Evolutionary conservation across 208 protist genomes (phyloP).

Genomic region (Trichomonas tenax): DNA sequence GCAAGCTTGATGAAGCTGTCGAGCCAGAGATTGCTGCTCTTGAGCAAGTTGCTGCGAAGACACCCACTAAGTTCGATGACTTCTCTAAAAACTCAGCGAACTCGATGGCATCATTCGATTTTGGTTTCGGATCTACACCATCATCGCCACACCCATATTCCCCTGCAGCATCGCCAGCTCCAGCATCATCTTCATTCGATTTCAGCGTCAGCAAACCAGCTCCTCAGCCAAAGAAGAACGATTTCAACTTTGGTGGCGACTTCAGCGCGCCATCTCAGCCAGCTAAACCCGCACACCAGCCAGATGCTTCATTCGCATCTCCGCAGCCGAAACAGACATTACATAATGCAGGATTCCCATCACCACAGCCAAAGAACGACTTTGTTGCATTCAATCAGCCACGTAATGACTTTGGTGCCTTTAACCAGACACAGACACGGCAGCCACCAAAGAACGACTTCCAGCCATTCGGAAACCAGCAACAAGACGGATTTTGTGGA

Average conservation of each 20-base stretch:
- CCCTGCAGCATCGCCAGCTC: background rate
- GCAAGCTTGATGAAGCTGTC: background rate
- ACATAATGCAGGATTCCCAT: background rate
- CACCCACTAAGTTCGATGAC: background rate
- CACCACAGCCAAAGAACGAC: background rate
- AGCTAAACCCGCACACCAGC: background rate
- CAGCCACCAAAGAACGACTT: background rate
- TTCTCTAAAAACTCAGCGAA: background rate
- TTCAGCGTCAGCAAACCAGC: too few relatives aligned
- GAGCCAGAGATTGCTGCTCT: background rate
- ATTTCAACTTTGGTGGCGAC: background rate
- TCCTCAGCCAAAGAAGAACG: background rate
- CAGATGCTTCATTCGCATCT: background rate
- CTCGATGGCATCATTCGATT: background rate
- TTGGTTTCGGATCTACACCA: background rate
- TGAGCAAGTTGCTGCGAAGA: background rate
- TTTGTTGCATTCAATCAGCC: background rate
- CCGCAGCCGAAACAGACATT: background rate
- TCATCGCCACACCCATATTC: background rate
- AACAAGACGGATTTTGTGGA: background rate
- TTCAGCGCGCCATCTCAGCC: background rate
- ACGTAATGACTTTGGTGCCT: background rate
- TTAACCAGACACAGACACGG: background rate
- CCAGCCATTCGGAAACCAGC: background rate
- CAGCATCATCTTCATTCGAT: background rate